phyloP scores from a whole-genome alignment of 768 basidiomycete species.

The Porphyrellus cyaneotinctus region DNA sequence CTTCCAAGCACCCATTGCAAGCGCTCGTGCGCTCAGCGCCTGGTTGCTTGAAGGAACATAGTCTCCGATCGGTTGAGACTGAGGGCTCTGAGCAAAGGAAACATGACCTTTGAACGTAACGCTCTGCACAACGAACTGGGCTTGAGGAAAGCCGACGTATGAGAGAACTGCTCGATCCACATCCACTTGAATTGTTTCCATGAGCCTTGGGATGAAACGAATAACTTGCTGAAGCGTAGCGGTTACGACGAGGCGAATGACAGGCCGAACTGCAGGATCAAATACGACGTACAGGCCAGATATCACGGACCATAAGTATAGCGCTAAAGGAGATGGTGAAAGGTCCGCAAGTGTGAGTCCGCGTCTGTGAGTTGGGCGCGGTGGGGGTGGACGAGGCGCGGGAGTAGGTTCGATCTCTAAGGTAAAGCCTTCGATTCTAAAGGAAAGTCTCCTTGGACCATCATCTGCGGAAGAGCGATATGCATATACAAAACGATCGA shows the following conservation, averaged over 20 bases:
- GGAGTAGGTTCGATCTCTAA: conserved; percentile 41
- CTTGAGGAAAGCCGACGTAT: conserved; percentile 48
- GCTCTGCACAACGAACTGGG: conserved; percentile 47
- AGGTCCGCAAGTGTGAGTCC: conserved; percentile 41
- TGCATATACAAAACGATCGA: conserved; percentile 63
- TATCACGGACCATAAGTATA: conserved; percentile 30
- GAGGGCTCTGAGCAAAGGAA: conserved; percentile 49
- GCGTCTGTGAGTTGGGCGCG: conserved; percentile 32
- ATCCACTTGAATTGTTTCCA: conserved; percentile 65
- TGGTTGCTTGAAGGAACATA: conserved; percentile 12
- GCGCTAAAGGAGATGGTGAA: conserved; percentile 34
- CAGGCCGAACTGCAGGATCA: conserved; percentile 61
- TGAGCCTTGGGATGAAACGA: conserved; percentile 62
- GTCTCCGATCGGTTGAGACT: conserved; percentile 13
- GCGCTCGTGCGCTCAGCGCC: conserved; percentile 34
- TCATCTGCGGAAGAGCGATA: conserved; percentile 50
- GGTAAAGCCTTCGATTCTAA: conserved; percentile 59
- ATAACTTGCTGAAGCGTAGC: conserved; percentile 55
- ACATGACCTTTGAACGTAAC: conserved; percentile 53
- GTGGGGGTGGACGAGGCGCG: conserved; percentile 11
- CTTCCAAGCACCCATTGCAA: conserved; percentile 58
- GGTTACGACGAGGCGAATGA: conserved; percentile 53
- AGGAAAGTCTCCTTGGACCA: conserved; percentile 50
- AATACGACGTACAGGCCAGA: conserved; percentile 40
- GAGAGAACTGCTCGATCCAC: conserved; percentile 51